phyloP scores from a whole-genome alignment of 345 rosid species.

The Murraya paniculata region DNA sequence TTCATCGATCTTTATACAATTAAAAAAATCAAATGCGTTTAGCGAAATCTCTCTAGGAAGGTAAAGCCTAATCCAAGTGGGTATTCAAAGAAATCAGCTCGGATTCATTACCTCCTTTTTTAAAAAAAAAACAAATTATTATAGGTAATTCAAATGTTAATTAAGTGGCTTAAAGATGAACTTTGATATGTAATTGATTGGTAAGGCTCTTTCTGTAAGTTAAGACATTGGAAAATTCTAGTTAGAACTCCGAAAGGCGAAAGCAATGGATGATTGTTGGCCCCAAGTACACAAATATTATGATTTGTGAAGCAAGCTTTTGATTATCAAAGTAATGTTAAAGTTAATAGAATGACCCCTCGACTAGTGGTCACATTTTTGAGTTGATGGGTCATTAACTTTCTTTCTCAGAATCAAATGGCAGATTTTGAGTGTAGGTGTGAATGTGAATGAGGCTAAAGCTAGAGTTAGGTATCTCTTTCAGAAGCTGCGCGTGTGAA shows the following conservation, averaged over 20 bases:
- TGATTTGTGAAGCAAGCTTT: slow-evolving; percentile 6
- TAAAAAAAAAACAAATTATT: slow-evolving; percentile 7
- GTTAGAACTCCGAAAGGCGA: not conserved
- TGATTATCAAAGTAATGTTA: not conserved
- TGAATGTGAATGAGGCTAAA: slow-evolving; percentile 1
- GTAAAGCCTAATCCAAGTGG: slow-evolving; percentile 32
- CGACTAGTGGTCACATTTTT: slow-evolving; percentile 27
- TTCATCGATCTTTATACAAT: slow-evolving; percentile 11
- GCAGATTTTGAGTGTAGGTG: not conserved
- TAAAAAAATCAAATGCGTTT: slow-evolving; percentile 16
- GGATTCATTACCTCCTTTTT: slow-evolving; percentile 18
- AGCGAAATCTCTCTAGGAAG: slow-evolving; percentile 25
- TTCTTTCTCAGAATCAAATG: slow-evolving; percentile 10
- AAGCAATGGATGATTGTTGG: slow-evolving; percentile 13
- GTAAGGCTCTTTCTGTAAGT: slow-evolving; percentile 11
- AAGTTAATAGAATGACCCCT: slow-evolving; percentile 16
- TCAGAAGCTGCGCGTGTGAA: slow-evolving; percentile 31
- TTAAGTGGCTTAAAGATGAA: not conserved
- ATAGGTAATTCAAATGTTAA: slow-evolving; percentile 18
- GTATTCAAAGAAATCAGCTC: slow-evolving; percentile 9
- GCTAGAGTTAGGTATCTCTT: slow-evolving; percentile 8
- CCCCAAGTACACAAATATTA: not conserved
- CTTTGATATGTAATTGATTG: slow-evolving; percentile 14
- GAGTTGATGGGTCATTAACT: not conserved
- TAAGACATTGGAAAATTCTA: not conserved